Evolutionary conservation across 73 alveolate species (phyloP).

Genomic region (Symbiodinium natans): DNA sequence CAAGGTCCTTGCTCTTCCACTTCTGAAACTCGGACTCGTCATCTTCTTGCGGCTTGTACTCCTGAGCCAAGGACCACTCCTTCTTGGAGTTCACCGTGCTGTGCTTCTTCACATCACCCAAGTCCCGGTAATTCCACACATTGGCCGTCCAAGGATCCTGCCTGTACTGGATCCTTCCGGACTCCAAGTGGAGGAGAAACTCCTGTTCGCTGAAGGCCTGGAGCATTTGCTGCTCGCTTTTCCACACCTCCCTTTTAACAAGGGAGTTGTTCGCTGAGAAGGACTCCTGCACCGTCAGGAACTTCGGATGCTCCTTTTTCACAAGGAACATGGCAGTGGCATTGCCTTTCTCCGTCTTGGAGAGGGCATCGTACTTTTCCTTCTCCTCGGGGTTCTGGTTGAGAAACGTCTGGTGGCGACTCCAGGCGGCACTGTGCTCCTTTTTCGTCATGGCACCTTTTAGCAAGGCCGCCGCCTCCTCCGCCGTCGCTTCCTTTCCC

Average conservation of each 20-base stretch:
- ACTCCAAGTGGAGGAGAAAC: not conserved
- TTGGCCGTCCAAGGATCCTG: slow-evolving; percentile 4
- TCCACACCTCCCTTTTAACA: slow-evolving; percentile 21
- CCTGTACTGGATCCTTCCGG: not conserved
- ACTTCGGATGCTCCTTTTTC: not conserved
- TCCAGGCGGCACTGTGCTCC: not conserved
- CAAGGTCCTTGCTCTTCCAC: not conserved
- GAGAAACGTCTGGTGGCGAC: not conserved
- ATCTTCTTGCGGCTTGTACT: not conserved
- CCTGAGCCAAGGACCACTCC: not conserved
- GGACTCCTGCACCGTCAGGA: not conserved
- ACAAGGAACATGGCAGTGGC: not conserved
- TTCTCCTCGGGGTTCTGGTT: not conserved
- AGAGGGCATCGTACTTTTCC: not conserved
- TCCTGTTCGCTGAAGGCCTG: not conserved
- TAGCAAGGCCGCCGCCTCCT: not conserved
- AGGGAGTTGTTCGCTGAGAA: not conserved
- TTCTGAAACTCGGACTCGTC: not conserved
- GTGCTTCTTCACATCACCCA: not conserved
- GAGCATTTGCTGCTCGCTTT: not conserved
- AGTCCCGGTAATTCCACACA: slow-evolving; percentile 1
- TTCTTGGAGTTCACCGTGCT: not conserved
- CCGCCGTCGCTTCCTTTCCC: not conserved
- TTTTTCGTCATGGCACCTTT: not conserved
- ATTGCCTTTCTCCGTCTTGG: slow-evolving; percentile 4